Conservation (phyloP, 805 yeast species). For the Schizosaccharomyces japonicus region DNA sequence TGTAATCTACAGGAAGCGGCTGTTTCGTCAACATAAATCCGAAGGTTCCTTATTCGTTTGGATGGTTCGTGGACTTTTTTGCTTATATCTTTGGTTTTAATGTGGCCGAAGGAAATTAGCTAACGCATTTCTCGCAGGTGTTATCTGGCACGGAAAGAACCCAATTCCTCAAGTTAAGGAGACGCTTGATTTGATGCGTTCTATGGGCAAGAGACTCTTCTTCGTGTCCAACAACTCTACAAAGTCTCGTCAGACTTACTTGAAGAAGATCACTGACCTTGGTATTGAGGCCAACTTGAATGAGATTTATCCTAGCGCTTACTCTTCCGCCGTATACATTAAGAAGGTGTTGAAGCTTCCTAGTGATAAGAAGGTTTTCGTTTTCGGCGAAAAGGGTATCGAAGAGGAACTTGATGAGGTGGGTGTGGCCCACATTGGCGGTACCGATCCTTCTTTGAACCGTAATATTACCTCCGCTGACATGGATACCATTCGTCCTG, state of each 20-base stretch:
- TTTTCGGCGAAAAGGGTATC: conserved; percentile 72
- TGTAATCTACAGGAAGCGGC: not conserved
- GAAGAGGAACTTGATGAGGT: conserved; percentile 49
- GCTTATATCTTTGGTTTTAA: too few relatives aligned
- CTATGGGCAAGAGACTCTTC: conserved; percentile 37
- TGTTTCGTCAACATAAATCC: too few relatives aligned
- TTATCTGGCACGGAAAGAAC: conserved; percentile 74
- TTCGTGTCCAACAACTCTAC: conserved; percentile 94
- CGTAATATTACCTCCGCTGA: conserved; percentile 30
- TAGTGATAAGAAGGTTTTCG: conserved; percentile 59
- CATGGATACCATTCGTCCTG: conserved; percentile 25
- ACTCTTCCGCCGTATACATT: conserved; percentile 72
- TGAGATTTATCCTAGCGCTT: conserved; percentile 78
- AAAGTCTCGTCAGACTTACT: conserved; percentile 58
- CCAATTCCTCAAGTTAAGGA: conserved; percentile 58
- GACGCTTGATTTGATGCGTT: conserved; percentile 37
- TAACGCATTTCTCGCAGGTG: conserved; percentile 21
- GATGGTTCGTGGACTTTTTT: too few relatives aligned
- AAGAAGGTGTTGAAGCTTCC: conserved; percentile 53
- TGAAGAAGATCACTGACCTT: conserved; percentile 46
- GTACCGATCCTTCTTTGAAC: conserved; percentile 34
- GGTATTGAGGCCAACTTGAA: conserved; percentile 23
- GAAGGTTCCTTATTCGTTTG: too few relatives aligned
- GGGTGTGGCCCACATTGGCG: conserved; percentile 66
- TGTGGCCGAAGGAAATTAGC: not conserved